Evolutionary conservation across 2,329 filamentous ascomycete species (phyloP), one percentile per base, ranked within the genome.

Genomic region (Hymenoscyphus fraxineus): DNA sequence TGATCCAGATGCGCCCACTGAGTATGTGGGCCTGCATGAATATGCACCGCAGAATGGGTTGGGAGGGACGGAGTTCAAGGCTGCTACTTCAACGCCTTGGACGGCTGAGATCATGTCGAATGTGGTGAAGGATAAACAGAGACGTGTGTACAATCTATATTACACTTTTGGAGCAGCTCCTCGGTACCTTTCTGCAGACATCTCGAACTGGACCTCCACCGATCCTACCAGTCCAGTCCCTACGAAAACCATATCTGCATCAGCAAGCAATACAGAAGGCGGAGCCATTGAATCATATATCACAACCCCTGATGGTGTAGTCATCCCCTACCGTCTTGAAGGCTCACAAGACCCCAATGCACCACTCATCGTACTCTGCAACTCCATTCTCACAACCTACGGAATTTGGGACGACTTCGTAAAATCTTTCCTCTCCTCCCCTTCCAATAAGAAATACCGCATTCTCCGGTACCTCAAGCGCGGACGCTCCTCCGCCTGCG

Each of bases 351-450:
- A 87, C 39, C 85, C 87, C 0, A 74, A 83, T 22, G 90, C 91
- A 0, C 92, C 92, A 0, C 83, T 89, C 0, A 81, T 96, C 12
- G 87, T 92, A 22, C 89, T 93, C 69, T 83, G 83, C 77, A 96
- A 96, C 80, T 93, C 89, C 0, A 88, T 96, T 59, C 84, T 96
- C 7, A 91, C 91, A 2, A 87, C 88, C 58, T 83, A 89, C 68
- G 81, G 85, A 74, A 95, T 96, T 84, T 96, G 92, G 92, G 89
- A 95, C 71, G 81, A 81, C 1, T 85, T 96, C 65, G 78, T 95
- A 0, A 60, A 65, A 1, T 60, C 64, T 6, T 75, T 75, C 66
- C 65, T 74, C 38, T 69, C 73, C 2, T 55, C 47, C 0, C 67
- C 71, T 6, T 59, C 61, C 3, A 72, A 73, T 58, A 68, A 72